Base-by-base conservation (phyloP, 495 filamentous ascomycete genomes). In the Tuber indicum region DNA sequence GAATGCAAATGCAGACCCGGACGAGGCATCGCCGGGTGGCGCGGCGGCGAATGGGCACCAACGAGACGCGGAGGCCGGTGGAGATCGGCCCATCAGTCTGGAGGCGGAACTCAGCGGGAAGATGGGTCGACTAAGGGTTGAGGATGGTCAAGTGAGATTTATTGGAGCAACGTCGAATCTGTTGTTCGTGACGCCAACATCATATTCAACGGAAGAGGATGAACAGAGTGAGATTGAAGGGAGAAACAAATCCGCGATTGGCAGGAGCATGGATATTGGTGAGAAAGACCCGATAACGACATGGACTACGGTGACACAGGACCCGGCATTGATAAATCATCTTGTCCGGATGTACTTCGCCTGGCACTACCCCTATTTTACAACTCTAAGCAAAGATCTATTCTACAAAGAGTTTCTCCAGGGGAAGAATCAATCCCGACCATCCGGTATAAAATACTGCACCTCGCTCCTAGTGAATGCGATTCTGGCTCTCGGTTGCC, bases 321-420 rank as follows among this genome's bases (percentile, higher is more conserved):
- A 98, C 83, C 85, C 90, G 26, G 89, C 91, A 26, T 86, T 97
- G 16, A 89, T 98, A 77, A 88, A 89, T 21, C 96, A 98, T 86
- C 89, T 99, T 17, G 89, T 99, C 81, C 94, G 92, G 76, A 94
- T 98, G 93, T 99, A 99, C 85, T 98, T 98, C 85, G 92, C 91
- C 44, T 99, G 96, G 94, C 96, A 99, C 81, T 99, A 98, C 84
- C 91, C 95, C 17, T 98, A 94, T 84, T 99, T 99, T 85, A 95
- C 93, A 17, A 95, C 92, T 0, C 88, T 98, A 9, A 94, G 94
- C n/a, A 96, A 92, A 84, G 89, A 87, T 52, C 87, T 97, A 42
- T 99, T 99, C 84, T 96, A 91, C 79, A 88, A 91, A 32, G 94
- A 99, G 82, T 98, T 97, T 81, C 81, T 78, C 45, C 81, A 70